Percentiles rank a stretch among this genome's conserved stretches.
phyloP scores from a whole-genome alignment of 2,329 filamentous ascomycete genomes.

The Coniochaeta ligniaria region DNA sequence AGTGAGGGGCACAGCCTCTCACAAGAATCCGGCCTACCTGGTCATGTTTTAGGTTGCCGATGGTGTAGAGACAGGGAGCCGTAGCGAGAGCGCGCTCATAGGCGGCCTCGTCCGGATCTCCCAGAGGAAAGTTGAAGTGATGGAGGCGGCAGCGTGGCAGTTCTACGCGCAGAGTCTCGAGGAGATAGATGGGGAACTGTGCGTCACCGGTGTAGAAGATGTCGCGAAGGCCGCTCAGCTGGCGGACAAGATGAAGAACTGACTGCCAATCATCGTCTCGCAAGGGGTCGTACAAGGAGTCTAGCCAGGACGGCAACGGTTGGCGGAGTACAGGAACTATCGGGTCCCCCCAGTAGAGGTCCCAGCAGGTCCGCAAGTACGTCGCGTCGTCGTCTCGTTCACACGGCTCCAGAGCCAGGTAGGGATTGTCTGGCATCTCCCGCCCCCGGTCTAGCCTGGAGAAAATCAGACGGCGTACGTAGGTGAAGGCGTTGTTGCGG shows the following conservation, averaged over 20 bases:
- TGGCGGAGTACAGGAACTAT: too few species aligned
- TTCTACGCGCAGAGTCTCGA: slow-evolving; percentile 1
- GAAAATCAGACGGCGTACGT: slow-evolving; percentile 5
- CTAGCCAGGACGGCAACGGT: too few species aligned
- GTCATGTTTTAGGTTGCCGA: neutral
- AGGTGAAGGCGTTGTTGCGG: slow-evolving; percentile 1
- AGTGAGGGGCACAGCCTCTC: neutral
- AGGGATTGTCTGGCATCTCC: neutral
- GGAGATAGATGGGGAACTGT: slow-evolving; percentile 2
- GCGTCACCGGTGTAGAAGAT: slow-evolving; percentile 4
- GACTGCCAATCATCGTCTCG: neutral
- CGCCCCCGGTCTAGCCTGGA: neutral
- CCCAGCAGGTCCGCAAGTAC: neutral
- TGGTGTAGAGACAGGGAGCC: slow-evolving; percentile 5
- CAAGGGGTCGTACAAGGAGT: neutral
- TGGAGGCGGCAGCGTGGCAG: slow-evolving; percentile 5
- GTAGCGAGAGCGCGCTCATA: slow-evolving; percentile 2
- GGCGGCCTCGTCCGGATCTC: neutral
- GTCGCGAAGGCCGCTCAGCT: slow-evolving; percentile 3
- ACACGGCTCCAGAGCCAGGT: neutral
- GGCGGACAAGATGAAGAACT: neutral
- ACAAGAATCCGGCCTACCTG: neutral
- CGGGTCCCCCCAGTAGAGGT: neutral
- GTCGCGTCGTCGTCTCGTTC: neutral
- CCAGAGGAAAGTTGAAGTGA: slow-evolving; percentile 4